phyloP scores from a whole-genome alignment of 257 asterid genomes.

The Penstemon davidsonii region DNA sequence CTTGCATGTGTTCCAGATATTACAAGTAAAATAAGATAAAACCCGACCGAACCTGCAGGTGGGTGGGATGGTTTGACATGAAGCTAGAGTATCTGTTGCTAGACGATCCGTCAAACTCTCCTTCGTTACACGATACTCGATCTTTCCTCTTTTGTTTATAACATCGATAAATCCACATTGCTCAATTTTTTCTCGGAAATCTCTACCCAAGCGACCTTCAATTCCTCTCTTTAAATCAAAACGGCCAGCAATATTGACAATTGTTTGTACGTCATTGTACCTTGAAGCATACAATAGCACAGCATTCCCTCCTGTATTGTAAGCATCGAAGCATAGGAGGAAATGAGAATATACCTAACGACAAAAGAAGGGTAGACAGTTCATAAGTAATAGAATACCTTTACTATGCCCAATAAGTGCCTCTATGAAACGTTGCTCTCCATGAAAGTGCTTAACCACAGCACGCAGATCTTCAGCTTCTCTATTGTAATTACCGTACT shows the following conservation, averaged over 20 bases:
- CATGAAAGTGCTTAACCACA: conserved; percentile 65
- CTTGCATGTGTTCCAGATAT: no score
- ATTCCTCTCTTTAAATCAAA: conserved; percentile 74
- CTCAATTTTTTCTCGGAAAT: conserved; percentile 56
- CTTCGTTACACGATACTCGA: conserved; percentile 68
- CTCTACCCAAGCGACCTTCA: conserved; percentile 82
- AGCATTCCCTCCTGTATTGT: conserved; percentile 81
- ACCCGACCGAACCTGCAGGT: conserved; percentile 58
- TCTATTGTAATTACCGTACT: conserved; percentile 76
- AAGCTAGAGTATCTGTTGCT: conserved; percentile 57
- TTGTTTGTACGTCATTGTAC: conserved; percentile 43
- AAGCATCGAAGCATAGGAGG: not conserved
- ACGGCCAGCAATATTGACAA: conserved; percentile 84
- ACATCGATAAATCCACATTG: conserved; percentile 68
- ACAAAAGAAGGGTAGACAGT: not conserved
- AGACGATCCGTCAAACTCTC: conserved; percentile 77
- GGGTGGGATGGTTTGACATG: conserved; percentile 54
- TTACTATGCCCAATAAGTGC: conserved; percentile 91
- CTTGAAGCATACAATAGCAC: conserved; percentile 80
- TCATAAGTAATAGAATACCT: conserved; percentile 44
- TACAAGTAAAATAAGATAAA: no score
- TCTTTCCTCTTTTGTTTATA: conserved; percentile 61
- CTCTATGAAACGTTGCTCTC: conserved; percentile 41
- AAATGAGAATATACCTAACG: not conserved
- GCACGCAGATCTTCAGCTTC: conserved; percentile 81